These are phyloP conservation scores for Monascus ruber DNA, from an alignment of 2,329 filamentous ascomycete species.

Conservation along the genomic window DNA sequence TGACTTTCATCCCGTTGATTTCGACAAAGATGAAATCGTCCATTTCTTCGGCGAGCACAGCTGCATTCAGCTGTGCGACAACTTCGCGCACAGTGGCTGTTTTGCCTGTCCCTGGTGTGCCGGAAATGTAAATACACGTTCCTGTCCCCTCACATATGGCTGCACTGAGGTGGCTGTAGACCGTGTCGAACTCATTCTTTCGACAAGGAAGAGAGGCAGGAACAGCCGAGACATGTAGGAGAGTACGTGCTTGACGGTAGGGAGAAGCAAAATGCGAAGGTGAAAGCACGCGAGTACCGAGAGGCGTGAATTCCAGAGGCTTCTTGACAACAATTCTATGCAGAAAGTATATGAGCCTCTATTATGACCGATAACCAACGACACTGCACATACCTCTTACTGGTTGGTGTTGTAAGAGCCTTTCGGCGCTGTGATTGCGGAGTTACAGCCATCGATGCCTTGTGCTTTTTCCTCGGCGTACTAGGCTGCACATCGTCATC, in stretches of 20 bases:
- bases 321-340: slow-evolving; percentile 62
- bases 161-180: slow-evolving; percentile 86
- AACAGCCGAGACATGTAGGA: slow-evolving; percentile 87
- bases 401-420: slow-evolving; percentile 48
- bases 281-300: slow-evolving; percentile 78
- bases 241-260: slow-evolving; percentile 79
- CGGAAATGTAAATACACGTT: slow-evolving; percentile 96
- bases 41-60: slow-evolving; percentile 77
- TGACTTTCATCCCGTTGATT: slow-evolving; percentile 99
- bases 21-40: slow-evolving; percentile 99
- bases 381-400: slow-evolving; percentile 41
- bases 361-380: slow-evolving; percentile 10
- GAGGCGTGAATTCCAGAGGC: slow-evolving; percentile 83
- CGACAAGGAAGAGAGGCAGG: slow-evolving; percentile 81
- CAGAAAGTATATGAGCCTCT: slow-evolving; percentile 7
- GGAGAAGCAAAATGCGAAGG: slow-evolving; percentile 66
- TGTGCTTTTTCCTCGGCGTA: slow-evolving; percentile 49
- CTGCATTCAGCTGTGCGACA: slow-evolving; percentile 75
- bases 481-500: slow-evolving; percentile 22
- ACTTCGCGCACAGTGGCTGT: slow-evolving; percentile 96
- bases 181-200: slow-evolving; percentile 79
- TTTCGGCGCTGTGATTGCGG: slow-evolving; percentile 32
- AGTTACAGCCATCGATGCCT: slow-evolving; percentile 33
- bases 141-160: slow-evolving; percentile 90
- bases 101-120: slow-evolving; percentile 95